Base-by-base conservation (phyloP, 2,329 filamentous ascomycete genomes). In the Lasiodiplodia theobromae region DNA sequence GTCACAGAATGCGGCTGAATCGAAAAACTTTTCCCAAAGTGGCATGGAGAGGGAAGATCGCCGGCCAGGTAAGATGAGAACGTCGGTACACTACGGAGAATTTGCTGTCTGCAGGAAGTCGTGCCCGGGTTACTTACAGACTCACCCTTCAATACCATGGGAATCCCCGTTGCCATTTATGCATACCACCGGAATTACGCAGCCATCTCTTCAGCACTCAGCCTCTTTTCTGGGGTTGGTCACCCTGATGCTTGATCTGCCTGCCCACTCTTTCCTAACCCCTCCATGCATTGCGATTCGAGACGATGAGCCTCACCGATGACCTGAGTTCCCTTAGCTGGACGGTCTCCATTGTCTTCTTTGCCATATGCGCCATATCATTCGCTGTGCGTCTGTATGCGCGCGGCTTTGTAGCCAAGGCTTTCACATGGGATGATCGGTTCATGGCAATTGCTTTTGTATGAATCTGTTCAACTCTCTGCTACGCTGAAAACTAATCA, bases 391-490 rank as follows among this genome's bases (percentile, higher is more conserved):
- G 66, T 21, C n/a, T 68, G 25, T 68, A 64, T 53, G 28, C 56
- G 23, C 66, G 66, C 21, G 21, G n/a, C 8, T 64, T 53, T 25
- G 16, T 68, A 18, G 16, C 14, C 18, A 63, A 25, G 34, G 31
- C 28, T 21, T 68, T 68, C 31, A 44, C 47, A 5, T 64, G 56
- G 57, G 66, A 68, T 64, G 66, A 64, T 31, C 49, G 66, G 34
- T 47, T 63, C 49, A 65, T 68, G 66, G 21, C 60, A 21, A 31
- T 53, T 38, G 57, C 49, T 12, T 53, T 53, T 53, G 66, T 68
- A 57, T 7, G 52, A 21, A 7, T 2, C n/a, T 25, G 5, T 21
- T 14, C 18, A 0, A 12, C n/a, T 18, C 2, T n/a, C 40, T 12
- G 8, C 12, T 4, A 8, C 8, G 4, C 1, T 11, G 10, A 7